Evolutionary conservation across 805 yeast genomes (phyloP), one percentile per base, ranked within the genome.

Genomic region (Saturnispora diversa): DNA sequence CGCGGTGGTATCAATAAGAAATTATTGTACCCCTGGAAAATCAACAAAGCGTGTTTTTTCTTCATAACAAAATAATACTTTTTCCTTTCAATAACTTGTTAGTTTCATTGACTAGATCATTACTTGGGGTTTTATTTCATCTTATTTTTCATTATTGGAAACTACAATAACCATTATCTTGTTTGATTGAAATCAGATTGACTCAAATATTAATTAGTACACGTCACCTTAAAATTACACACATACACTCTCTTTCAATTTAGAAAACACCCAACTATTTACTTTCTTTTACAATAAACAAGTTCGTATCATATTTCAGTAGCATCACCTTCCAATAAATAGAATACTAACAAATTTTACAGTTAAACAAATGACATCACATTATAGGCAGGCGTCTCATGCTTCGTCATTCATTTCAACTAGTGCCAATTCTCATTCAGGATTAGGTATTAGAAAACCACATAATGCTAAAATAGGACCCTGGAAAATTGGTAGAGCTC

Each of bases 401-500:
- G 72, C 78, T 17, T 74, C 82, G 29, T 70, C 80, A 32, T 59
- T 71, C 50, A 62, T 70, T n/a, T 48, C 53, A 9, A 39, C 54
- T 2, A 48, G 43, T 37, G 54, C 54, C 17, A 30, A 39, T 27
- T 16, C 40, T 17, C 32, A 46, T 4, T 19, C 40, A 2, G 42
- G 26, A 2, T 20, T 41, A 16, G 42, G 44, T 6, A 44, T 25
- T 37, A 51, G 32, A 37, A 42, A 15, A 44, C 45, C 21, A 35
- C 55, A 22, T 33, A 77, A 77, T 16, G 68, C 68, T 30, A 57
- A 58, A 43, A 53, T 92, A 33, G 98, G 98, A 2, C 97, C 98
- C 2, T 92, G 98, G 98, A 84, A 86, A 56, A 67, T 92, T 27
- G 97, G 97, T 22, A 74, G 90, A 50, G 92, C 98, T 2, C 66